Base-by-base conservation (phyloP, 108 stramenopile species). In the Thalassiosira profunda region DNA sequence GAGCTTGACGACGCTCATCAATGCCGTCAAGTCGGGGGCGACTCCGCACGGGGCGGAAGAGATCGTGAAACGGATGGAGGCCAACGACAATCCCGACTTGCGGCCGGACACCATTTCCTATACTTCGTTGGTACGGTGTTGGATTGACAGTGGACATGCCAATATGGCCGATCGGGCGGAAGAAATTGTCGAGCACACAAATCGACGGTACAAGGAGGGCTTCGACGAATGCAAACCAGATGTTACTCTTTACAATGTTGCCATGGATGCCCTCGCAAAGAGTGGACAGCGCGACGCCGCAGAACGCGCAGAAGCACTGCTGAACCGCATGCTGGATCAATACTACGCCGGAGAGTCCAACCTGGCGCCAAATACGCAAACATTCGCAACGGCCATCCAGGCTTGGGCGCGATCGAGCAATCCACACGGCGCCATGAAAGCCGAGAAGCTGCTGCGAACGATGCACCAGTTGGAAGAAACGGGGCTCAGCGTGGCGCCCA, bases 331-430 rank as follows among this genome's bases (percentile, higher is more conserved):
- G 86, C 68, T 82, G 46, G 81, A 83, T 31, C 52, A 48, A 7
- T 67, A 42, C 33, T 24, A 74, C 41, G 66, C 59, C 9, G 79
- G 73, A 34, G 72, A 80, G 33, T 35, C 10, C 2, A 73, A 80
- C 67, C 31, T 75, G 15, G 29, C 68, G 31, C 79, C 79, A 28
- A 74, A 58, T 33, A 63, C 59, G 36, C 36, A 36, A 29, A 62
- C 73, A 20, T 80, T 80, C 52, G 57, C 67, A 8, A 63, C 73
- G 18, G 70, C 49, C 14, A 77, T 90, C 24, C 74, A 79, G 41
- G 89, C 89, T 15, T 90, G 83, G 70, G 84, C 86, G n/a, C 60
- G 72, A 67, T 69, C 70, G 18, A 67, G 74, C 23, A 63, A 82
- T 42, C 59, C 51, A 28, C 42, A 53, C 14, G 59, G 55, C 12